These are phyloP conservation scores for Gynochthodes officinalis DNA, from an alignment of 257 asterid species.

Conservation along the genomic window DNA sequence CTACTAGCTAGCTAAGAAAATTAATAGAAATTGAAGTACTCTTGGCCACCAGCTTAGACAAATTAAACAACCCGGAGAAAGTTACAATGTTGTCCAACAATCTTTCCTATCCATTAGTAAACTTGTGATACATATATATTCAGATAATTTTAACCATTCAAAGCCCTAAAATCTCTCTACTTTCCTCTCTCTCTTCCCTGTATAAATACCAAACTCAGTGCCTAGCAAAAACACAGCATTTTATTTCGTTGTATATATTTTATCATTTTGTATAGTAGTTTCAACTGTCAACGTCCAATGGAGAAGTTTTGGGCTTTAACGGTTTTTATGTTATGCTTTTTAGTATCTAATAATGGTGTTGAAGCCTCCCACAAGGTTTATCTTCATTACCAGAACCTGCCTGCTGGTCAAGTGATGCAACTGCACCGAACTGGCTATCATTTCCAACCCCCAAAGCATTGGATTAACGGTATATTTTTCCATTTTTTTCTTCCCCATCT, in stretches of 20 bases:
- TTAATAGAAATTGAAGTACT: too few relatives aligned
- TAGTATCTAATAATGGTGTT: constrained; percentile 7
- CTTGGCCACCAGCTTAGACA: too few relatives aligned
- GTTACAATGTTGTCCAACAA: not conserved
- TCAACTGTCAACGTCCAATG: constrained; percentile 13
- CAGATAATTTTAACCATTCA: not conserved
- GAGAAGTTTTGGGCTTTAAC: constrained; percentile 4
- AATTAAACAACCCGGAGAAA: too few relatives aligned
- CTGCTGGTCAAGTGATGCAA: not conserved
- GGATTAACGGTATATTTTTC: constrained; percentile 42
- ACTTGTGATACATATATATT: not conserved
- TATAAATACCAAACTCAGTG: not conserved
- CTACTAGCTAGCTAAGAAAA: too few relatives aligned
- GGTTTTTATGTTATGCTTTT: constrained; percentile 8
- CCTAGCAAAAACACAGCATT: not conserved
- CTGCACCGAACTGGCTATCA: constrained; percentile 53
- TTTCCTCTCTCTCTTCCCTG: not conserved
- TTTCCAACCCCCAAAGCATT: constrained; percentile 55
- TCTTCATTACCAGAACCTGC: constrained; percentile 16
- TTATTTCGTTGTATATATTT: not conserved
- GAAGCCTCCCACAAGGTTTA: constrained; percentile 30
- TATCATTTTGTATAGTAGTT: not conserved
- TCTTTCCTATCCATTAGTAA: not conserved
- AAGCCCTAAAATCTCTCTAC: not conserved
- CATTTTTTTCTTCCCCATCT: too few relatives aligned